phyloP scores from a whole-genome alignment of 495 filamentous ascomycete genomes.

The Neurospora sp. region DNA sequence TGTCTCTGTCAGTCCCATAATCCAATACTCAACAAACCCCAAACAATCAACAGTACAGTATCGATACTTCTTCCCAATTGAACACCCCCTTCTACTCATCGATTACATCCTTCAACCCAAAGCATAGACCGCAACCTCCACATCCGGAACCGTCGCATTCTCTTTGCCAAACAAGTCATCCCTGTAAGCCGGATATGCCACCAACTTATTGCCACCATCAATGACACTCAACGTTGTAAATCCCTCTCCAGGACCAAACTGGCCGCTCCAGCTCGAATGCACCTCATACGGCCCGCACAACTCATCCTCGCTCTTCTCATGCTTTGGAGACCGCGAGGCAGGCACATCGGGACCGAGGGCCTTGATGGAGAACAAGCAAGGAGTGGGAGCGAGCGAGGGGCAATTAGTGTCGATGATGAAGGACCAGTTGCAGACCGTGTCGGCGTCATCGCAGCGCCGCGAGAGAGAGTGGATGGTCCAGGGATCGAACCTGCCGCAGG shows the following conservation, averaged over 20 bases:
- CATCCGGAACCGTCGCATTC: background rate
- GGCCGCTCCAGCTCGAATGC: background rate
- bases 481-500: background rate
- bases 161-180: background rate
- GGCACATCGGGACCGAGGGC: background rate
- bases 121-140: background rate
- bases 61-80: background rate
- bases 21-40: background rate
- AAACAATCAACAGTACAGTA: background rate
- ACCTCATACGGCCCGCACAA: slow-evolving; percentile 1
- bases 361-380: background rate
- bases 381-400: background rate
- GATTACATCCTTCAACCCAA: background rate
- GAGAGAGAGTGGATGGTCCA: background rate
- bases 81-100: background rate
- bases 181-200: background rate
- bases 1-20: background rate
- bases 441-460: background rate
- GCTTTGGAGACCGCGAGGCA: background rate
- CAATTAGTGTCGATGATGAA: background rate
- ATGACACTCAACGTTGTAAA: slow-evolving; percentile 1
- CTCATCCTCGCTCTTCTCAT: background rate
- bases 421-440: background rate
- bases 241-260: background rate
- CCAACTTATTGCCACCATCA: background rate